Base-by-base conservation (phyloP, 2,329 filamentous ascomycete genomes). In the Lecanicillium sp. region DNA sequence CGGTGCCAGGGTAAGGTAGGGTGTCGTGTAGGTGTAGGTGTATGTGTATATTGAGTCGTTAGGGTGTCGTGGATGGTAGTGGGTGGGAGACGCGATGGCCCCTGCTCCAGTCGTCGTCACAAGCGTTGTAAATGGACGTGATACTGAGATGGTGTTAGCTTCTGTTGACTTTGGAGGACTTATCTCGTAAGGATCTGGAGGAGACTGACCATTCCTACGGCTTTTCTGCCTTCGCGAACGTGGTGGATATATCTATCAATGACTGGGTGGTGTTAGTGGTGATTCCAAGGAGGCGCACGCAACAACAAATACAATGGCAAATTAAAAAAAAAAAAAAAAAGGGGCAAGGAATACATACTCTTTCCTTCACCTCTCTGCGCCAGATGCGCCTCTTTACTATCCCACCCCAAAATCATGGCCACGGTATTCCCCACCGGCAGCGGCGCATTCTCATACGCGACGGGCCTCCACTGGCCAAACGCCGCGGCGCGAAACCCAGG, bases 381-480 rank as follows among this genome's bases (percentile, higher is more conserved):
- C 22, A 60, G 29, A 46, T 65, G 62, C 15, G 56, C 61, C 29
- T 60, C 58, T 44, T 53, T 60, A 43, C 55, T 60, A 14, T 65
- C 60, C 62, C 62, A 65, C 5, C 62, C 62, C 28, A 65, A 42
- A 17, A 65, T 41, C 42, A 62, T 46, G 38, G 55, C 48, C 12
- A 53, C 58, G 11, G 57, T 55, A 22, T 49, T 49, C 3, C 53
- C 58, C 34, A 53, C 48, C 17, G 56, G 48, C 10, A 50, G 46
- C 13, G 49, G 47, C 14, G 54, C 53, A 20, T 52, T 49, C 3
- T 50, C 49, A 32, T 57, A 45, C 3, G 51, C 46, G 14, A 55
- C 51, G n/a, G 54, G 49, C 15, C 51, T 49, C 38, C 61, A 59
- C 44, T 58, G 51, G 14, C 58, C 62, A 22, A 51, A 55, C 5